phyloP scores from a whole-genome alignment of 192 early-diverging fungal species.

The Chytriomyces hyalinus region DNA sequence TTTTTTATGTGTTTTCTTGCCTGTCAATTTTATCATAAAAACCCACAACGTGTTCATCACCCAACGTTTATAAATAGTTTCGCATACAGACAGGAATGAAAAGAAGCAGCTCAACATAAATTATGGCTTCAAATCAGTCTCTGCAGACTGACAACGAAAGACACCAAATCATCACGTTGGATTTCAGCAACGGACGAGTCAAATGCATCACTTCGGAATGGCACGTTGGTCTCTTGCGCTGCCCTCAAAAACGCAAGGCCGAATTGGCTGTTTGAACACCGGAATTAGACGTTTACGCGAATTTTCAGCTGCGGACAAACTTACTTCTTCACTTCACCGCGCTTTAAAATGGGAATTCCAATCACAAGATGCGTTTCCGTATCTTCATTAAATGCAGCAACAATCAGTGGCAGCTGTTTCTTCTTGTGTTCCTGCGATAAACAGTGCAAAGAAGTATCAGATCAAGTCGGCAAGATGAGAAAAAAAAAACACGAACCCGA shows the following conservation, averaged over 20 bases:
- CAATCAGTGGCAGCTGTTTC: constrained; percentile 76
- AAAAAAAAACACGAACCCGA: constrained; percentile 49
- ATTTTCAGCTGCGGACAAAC: neutral
- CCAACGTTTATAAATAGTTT: too few relatives aligned
- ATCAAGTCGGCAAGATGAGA: neutral
- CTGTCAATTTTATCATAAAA: too few relatives aligned
- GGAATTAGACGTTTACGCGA: neutral
- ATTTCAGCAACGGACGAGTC: constrained; percentile 84
- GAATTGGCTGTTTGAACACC: constrained; percentile 65
- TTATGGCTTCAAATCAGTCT: constrained; percentile 15
- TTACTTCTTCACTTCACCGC: constrained; percentile 41
- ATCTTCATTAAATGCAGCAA: constrained; percentile 71
- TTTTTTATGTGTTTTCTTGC: too few relatives aligned
- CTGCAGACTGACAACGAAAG: constrained; percentile 52
- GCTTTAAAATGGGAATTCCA: constrained; percentile 63
- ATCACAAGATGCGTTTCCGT: constrained; percentile 72
- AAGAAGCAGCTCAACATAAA: too few relatives aligned
- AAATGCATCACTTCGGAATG: constrained; percentile 77
- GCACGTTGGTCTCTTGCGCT: constrained; percentile 68
- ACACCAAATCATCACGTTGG: constrained; percentile 65
- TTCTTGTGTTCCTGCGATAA: constrained; percentile 68
- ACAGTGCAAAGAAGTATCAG: constrained; percentile 10
- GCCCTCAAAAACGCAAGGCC: constrained; percentile 82
- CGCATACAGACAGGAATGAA: too few relatives aligned
- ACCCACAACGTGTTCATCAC: too few relatives aligned